Evolutionary conservation across 2,329 filamentous ascomycete species (phyloP), one percentile per base, ranked within the genome.

Genomic region (Sphaerulina vaccinii): DNA sequence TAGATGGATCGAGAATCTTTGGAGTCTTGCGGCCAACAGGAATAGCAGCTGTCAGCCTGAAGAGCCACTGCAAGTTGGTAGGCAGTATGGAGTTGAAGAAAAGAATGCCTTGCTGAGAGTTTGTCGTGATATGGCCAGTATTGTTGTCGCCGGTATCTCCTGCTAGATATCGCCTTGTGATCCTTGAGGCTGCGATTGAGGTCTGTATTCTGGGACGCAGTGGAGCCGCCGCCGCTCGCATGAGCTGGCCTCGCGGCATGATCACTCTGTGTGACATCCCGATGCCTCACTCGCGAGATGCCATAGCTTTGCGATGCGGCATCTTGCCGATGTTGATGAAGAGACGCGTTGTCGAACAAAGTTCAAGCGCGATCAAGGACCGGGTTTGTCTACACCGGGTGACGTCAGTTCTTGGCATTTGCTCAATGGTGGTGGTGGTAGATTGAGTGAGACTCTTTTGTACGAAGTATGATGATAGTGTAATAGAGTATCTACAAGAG

Each of bases 1-100:
- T 57, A 11, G 51, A 47, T 43, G 35, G 49, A 51, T 55, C 45
- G 11, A 49, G 38, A 22, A 50, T 50, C 11, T 56, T 52, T 15
- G 38, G 49, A 22, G 37, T 53, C 36, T 47, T 48, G 9, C 51
- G 35, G 43, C 27, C 57, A 37, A 18, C 45, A 69, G 33, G 75
- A 72, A 56, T 70, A 66, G 36, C 73, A 64, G 56, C 75, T 21
- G 82, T 75, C 2, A 84, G 66, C 9, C 79, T 73, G 19, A 83
- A 69, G 2, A 83, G 65, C 75, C 83, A 86, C 62, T 81, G 79
- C 27, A 96, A 78, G 61, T 83, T 87, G 22, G 93, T 76, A 1
- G 92, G 92, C 55, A 95, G 95, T 43, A 97, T 79, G 71, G 93
- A 95, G 68, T 95, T 90, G 65, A 97, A 85, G 73, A 95, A 99